These are phyloP conservation scores for Wickerhamomyces bisporus DNA, from an alignment of 805 yeast genomes.

Conservation along the genomic window DNA sequence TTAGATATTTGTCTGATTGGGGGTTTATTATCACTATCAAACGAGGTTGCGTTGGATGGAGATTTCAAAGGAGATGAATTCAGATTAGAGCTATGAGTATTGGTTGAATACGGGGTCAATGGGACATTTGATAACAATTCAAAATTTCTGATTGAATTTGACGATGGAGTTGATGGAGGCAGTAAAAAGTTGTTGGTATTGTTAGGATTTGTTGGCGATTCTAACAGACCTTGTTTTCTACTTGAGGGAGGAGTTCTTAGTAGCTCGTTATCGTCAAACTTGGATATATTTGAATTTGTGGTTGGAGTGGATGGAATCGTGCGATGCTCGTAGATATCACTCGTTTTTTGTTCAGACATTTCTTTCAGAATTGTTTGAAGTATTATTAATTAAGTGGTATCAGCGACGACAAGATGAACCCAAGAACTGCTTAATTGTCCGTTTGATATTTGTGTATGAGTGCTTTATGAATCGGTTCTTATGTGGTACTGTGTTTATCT, in stretches of 20 bases:
- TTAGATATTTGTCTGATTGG: conserved; percentile 37
- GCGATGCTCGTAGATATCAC: no score
- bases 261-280: no score
- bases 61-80: conserved; percentile 22
- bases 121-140: conserved; percentile 1
- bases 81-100: not conserved
- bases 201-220: not conserved
- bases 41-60: conserved; percentile 12
- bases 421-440: not conserved
- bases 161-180: conserved; percentile 1
- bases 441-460: not conserved
- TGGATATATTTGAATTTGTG: no score
- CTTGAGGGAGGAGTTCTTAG: no score
- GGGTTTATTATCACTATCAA: conserved; percentile 24
- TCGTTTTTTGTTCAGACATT: no score
- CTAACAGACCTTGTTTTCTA: no score
- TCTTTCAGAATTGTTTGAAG: no score
- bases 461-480: not conserved
- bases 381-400: no score
- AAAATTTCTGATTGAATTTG: no score
- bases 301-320: no score
- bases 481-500: not conserved
- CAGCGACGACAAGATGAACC: no score
- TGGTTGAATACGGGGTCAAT: not conserved
- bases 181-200: not conserved